Percentiles rank a stretch among this genome's conserved stretches.
Evolutionary conservation across 495 filamentous ascomycete species (phyloP).

Genomic region (Penicillium lividum): DNA sequence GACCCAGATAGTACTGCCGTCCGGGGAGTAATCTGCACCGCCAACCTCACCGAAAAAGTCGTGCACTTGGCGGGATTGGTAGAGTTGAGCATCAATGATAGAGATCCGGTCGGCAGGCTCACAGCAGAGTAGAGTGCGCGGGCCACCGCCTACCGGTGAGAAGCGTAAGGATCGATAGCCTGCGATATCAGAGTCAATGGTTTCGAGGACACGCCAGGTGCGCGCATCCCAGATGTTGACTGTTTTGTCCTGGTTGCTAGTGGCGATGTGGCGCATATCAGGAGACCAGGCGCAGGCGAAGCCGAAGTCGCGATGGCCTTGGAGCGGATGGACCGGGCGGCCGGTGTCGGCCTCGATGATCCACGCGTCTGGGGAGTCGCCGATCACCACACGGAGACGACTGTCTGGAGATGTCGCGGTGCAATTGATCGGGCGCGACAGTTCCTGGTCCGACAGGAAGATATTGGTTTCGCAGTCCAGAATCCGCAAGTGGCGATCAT

Average conservation of each 20-base stretch:
- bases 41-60: conserved; percentile 87
- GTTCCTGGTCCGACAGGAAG: conserved; percentile 61
- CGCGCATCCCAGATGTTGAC: conserved; percentile 87
- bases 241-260: conserved; percentile 84
- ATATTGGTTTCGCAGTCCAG: conserved; percentile 71
- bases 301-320: conserved; percentile 76
- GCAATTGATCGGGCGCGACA: conserved; percentile 78
- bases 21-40: conserved; percentile 71
- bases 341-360: conserved; percentile 67
- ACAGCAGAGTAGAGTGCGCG: conserved; percentile 70
- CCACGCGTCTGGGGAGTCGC: conserved; percentile 58
- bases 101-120: conserved; percentile 85
- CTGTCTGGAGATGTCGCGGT: conserved; percentile 76
- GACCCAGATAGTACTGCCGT: conserved; percentile 70
- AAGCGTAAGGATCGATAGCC: conserved; percentile 78
- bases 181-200: conserved; percentile 72
- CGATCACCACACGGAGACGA: conserved; percentile 77
- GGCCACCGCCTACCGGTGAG: conserved; percentile 75
- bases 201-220: conserved; percentile 63
- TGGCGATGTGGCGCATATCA: conserved; percentile 85
- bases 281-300: conserved; percentile 93
- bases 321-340: conserved; percentile 54
- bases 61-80: conserved; percentile 67
- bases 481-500: conserved; percentile 74
- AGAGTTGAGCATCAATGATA: conserved; percentile 73